Evolutionary conservation across 2,329 filamentous ascomycete species (phyloP).

Genomic region (Botrytis squamosa): DNA sequence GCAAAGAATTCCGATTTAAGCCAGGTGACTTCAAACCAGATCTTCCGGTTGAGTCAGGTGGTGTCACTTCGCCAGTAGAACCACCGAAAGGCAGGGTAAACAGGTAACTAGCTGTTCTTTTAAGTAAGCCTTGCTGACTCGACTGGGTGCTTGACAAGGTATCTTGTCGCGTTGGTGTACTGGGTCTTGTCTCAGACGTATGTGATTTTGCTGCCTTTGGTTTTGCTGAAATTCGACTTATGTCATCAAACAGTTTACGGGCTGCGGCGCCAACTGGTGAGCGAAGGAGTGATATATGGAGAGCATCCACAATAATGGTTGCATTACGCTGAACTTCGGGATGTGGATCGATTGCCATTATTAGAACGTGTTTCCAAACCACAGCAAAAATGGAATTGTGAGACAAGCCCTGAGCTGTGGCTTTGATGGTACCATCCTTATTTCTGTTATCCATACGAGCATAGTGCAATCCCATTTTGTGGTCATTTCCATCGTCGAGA

Average conservation of each 20-base stretch:
- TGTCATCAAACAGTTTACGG: slow-evolving; percentile 72
- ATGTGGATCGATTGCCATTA: slow-evolving; percentile 90
- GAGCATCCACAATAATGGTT: slow-evolving; percentile 78
- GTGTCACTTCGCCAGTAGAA: slow-evolving; percentile 35
- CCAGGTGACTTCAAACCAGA: slow-evolving; percentile 34
- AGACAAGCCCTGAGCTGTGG: slow-evolving; percentile 60
- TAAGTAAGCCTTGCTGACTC: slow-evolving; percentile 58
- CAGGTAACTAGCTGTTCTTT: slow-evolving; percentile 62
- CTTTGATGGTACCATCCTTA: slow-evolving; percentile 57
- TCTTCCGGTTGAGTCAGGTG: slow-evolving; percentile 28
- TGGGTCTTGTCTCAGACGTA: slow-evolving; percentile 32
- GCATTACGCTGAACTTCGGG: slow-evolving; percentile 89
- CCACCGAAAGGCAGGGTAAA: slow-evolving; percentile 55
- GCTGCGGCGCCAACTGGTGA: slow-evolving; percentile 73
- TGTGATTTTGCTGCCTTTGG: slow-evolving; percentile 43
- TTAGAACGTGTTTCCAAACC: slow-evolving; percentile 89
- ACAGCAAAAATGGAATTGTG: slow-evolving; percentile 90
- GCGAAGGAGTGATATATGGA: slow-evolving; percentile 74
- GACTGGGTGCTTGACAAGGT: slow-evolving; percentile 43
- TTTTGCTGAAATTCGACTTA: slow-evolving; percentile 53
- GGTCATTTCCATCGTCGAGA: slow-evolving; percentile 54
- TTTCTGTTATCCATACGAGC: slow-evolving; percentile 55
- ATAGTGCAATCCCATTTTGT: slow-evolving; percentile 64
- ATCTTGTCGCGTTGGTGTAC: slow-evolving; percentile 37
- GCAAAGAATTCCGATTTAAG: slow-evolving; percentile 32